These are phyloP conservation scores for Krasilnikovozyma curviuscula DNA, from an alignment of 768 basidiomycete genomes.

Conservation along the genomic window DNA sequence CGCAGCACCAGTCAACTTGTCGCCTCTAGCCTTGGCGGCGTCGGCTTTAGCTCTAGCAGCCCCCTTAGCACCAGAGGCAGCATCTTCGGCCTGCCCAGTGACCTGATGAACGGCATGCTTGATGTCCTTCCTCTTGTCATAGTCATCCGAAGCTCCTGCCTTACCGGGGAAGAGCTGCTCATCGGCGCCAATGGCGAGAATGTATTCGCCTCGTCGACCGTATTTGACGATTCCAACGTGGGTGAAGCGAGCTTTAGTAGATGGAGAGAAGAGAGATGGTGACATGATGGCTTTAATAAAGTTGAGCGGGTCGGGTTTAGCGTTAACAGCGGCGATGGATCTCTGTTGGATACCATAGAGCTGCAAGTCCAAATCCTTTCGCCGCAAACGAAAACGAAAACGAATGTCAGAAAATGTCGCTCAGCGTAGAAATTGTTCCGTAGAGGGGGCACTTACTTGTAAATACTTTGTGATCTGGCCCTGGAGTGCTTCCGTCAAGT, in stretches of 20 bases:
- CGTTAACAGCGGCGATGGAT: constrained; percentile 12
- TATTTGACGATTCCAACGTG: constrained; percentile 29
- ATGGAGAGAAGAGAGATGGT: constrained; percentile 9
- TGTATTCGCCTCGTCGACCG: constrained; percentile 27
- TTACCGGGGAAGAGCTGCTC: constrained; percentile 27
- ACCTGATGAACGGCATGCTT: constrained; percentile 20
- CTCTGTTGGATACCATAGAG: constrained; percentile 12
- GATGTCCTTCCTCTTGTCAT: constrained; percentile 15
- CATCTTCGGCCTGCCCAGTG: constrained; percentile 19
- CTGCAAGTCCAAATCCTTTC: constrained; percentile 5
- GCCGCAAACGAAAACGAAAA: no score
- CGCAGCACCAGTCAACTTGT: constrained; percentile 1
- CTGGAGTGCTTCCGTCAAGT: constrained; percentile 7
- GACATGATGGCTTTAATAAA: constrained; percentile 11
- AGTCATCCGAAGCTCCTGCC: constrained; percentile 19
- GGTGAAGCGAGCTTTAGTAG: constrained; percentile 1
- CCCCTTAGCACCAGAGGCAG: constrained; percentile 20
- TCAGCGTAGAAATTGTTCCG: no score
- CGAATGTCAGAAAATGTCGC: no score
- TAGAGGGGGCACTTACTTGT: no score
- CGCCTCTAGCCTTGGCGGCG: constrained; percentile 1
- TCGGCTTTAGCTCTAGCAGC: constrained; percentile 5
- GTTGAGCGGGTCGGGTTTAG: constrained; percentile 6
- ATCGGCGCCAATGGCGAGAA: constrained; percentile 29
- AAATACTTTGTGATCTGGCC: constrained; percentile 6